Conservation (phyloP, 1,284 basidiomycete species). For the Meira miltonrushii region DNA sequence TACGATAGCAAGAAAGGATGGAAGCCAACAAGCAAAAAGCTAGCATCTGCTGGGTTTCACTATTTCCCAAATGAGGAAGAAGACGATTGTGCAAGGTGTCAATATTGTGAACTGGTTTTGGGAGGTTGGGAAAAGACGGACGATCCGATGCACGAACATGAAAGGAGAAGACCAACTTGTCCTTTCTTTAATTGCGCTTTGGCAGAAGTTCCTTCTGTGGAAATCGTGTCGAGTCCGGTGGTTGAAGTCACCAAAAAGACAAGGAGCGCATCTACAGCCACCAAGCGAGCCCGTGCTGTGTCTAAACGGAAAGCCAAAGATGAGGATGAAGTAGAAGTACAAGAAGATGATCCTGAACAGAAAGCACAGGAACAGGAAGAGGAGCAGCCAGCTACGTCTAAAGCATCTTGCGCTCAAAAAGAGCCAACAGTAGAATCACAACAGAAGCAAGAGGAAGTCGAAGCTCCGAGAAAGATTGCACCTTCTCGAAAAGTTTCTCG, state of each 20-base stretch:
- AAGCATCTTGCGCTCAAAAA: background rate
- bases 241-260: constrained; percentile 14
- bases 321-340: background rate
- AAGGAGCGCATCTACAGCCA: constrained; percentile 15
- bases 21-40: constrained; percentile 50
- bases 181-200: constrained; percentile 45
- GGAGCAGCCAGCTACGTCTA: background rate
- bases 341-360: background rate
- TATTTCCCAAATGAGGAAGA: constrained; percentile 35
- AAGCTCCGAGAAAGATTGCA: background rate
- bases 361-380: constrained; percentile 12
- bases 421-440: background rate
- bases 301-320: constrained; percentile 11
- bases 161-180: constrained; percentile 41
- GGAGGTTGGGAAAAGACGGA: constrained; percentile 52
- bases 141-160: constrained; percentile 50
- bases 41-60: constrained; percentile 51
- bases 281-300: constrained; percentile 16
- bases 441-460: background rate
- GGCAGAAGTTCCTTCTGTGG: constrained; percentile 9
- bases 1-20: constrained; percentile 50
- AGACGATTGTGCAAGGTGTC: constrained; percentile 46
- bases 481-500: too few relatives aligned
- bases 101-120: constrained; percentile 44
- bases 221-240: constrained; percentile 5